Base-by-base conservation (phyloP, 2,329 filamentous ascomycete species). In the Cladosporium sp. region DNA sequence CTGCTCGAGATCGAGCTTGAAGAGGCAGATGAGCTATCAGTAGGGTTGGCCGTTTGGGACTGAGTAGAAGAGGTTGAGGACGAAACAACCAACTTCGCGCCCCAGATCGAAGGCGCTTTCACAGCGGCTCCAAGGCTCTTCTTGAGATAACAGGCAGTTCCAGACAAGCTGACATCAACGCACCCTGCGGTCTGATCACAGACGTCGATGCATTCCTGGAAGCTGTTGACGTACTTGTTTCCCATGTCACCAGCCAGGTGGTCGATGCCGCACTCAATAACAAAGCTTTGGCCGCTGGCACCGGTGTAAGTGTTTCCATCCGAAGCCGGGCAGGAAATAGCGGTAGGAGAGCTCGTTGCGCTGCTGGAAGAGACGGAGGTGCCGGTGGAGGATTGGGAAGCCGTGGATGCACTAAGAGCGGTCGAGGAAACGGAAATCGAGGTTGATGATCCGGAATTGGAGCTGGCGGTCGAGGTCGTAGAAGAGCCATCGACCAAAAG, bases 151-250 rank as follows among this genome's bases (percentile, higher is more conserved):
- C 57, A 61, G n/a, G 61, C 62, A 15, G 53, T 40, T 1, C 63
- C 65, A 8, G 62, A 62, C 7, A 64, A 52, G 8, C 58, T 59
- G 20, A 67, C 60, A 32, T 67, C 62, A 11, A 67, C 59, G 53
- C 66, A 68, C 16, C 59, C 60, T 4, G 55, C 18, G 0, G 54
- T 62, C 18, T 49, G 54, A 15, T 60, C 62, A 47, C 65, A 67
- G 15, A 57, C 54, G 25, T 58, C 55, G 46, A 67, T 63, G 43
- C 65, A 67, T 29, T 53, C 41, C 22, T 57, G 50, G 38, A 67
- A 57, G 42, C 29, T 57, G 5, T 35, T 20, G 16, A 55, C 55
- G 15, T 50, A 54, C 5, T 49, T 50, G 20, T 25, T 52, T 9
- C 19, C 30, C 49, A 65, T 55, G 49, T 66, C 60, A 27, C 62